phyloP scores from a whole-genome alignment of 441 rosid species.

The Adansonia grandidieri region DNA sequence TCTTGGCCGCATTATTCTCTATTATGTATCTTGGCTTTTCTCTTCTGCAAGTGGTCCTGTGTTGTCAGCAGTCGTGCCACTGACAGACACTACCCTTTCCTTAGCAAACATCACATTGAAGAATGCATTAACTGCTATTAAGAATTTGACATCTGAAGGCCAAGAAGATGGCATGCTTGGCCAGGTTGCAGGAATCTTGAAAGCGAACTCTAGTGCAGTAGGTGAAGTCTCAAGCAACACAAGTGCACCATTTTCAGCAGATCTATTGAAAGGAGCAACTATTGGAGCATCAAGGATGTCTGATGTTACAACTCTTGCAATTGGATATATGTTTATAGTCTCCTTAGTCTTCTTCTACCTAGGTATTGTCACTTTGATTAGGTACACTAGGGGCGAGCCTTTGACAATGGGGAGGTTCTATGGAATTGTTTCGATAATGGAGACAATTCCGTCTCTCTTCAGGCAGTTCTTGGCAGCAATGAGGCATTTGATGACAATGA shows the following conservation, averaged over 20 bases:
- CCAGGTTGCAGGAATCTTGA: constrained; percentile 66
- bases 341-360: constrained; percentile 77
- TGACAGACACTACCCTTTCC: constrained; percentile 69
- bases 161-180: constrained; percentile 61
- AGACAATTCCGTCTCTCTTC: constrained; percentile 88
- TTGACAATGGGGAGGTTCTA: constrained; percentile 79
- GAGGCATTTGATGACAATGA: constrained; percentile 99
- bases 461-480: constrained; percentile 94
- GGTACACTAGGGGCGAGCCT: constrained; percentile 96
- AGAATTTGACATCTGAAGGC: constrained; percentile 75
- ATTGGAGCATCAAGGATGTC: constrained; percentile 80
- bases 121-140: constrained; percentile 70
- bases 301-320: constrained; percentile 91
- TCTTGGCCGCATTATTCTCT: constrained; percentile 74
- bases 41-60: constrained; percentile 79
- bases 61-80: constrained; percentile 65
- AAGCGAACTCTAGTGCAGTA: constrained; percentile 65
- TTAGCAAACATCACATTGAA: constrained; percentile 76
- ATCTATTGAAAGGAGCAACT: constrained; percentile 63
- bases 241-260: constrained; percentile 54
- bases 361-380: constrained; percentile 77
- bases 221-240: constrained; percentile 60
- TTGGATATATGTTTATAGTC: constrained; percentile 86
- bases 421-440: constrained; percentile 83
- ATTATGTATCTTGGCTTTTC: constrained; percentile 76